These are phyloP conservation scores for Hyphodiscus hymeniophilus DNA, from an alignment of 495 filamentous ascomycete genomes.

Conservation along the genomic window DNA sequence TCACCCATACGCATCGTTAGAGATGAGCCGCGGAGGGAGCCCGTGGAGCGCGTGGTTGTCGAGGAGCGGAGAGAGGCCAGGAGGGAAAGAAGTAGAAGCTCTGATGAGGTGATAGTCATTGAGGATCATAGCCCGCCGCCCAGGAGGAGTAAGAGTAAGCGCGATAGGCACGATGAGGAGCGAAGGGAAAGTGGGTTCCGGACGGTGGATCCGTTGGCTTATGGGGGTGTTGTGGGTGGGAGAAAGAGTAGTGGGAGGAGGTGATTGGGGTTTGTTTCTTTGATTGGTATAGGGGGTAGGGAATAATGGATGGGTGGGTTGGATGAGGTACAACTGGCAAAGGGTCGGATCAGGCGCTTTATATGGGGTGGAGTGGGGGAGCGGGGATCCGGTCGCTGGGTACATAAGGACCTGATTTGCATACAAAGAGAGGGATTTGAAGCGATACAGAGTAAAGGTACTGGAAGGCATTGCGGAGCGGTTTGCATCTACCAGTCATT, in stretches of 20 bases:
- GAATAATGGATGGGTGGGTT: too few relatives aligned
- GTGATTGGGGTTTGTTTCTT: background rate
- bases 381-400: too few relatives aligned
- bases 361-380: too few relatives aligned
- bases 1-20: background rate
- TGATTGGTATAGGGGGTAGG: too few relatives aligned
- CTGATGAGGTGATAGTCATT: constrained; percentile 25
- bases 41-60: constrained; percentile 20
- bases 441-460: too few relatives aligned
- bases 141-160: constrained; percentile 17
- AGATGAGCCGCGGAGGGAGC: constrained; percentile 14
- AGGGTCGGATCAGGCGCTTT: too few relatives aligned
- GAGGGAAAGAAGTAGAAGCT: constrained; percentile 1
- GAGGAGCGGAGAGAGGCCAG: constrained; percentile 14
- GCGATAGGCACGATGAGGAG: constrained; percentile 1
- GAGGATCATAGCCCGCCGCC: constrained; percentile 25
- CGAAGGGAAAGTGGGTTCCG: constrained; percentile 20
- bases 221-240: constrained; percentile 24
- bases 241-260: constrained; percentile 37
- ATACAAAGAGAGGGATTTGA: too few relatives aligned
- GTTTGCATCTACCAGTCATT: too few relatives aligned
- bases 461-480: too few relatives aligned
- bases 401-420: too few relatives aligned
- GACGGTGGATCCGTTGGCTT: constrained; percentile 21
- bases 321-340: too few relatives aligned